Base-by-base conservation (phyloP, 2,329 filamentous ascomycete species). In the Penicillium sp. region DNA sequence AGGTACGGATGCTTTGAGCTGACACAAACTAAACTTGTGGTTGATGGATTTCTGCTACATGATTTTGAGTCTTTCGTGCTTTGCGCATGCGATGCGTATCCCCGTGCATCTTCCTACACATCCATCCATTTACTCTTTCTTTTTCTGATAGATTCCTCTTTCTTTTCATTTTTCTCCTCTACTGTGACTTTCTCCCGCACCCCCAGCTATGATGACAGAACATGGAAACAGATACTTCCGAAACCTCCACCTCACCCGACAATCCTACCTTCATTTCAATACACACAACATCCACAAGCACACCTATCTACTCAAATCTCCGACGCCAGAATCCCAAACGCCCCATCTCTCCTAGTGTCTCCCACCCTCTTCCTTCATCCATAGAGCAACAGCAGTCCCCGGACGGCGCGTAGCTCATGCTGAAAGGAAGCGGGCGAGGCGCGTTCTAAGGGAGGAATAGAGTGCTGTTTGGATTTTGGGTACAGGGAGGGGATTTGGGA, bases 1-100 rank as follows among this genome's bases (percentile, higher is more conserved):
- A 61, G 86, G 86, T 0, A 88, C 86, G 3, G 78, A 81, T 41
- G 59, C 79, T 6, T 57, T 73, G 44, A 58, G 47, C 45, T 69
- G 58, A 67, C 53, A 45, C 32, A 8, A 8, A 13, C 28, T 29
- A 13, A 4, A 15, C 34, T 21, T 26, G 19, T 33, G 15, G 21
- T 12, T 10, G 15, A 6, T 39, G 33, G 8, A 37, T 28, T 28
- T 29, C 12, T 21, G 43, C 28, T 42, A 22, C 28, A 6, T 10
- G 39, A 2, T 9, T 40, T 19, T 10, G 2, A 4, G 12, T 31
- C 26, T 29, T 1, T 28, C 21, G 26, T 42, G 26, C 13, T 29
- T 31, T 39, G 8, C 2, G 22, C 31, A 9, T 8, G n/a, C 24
- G 5, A 9, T 8, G n/a, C 24, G 3, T 21, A 39, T 26, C 40